Evolutionary conservation across 2,329 filamentous ascomycete genomes (phyloP).

Genomic region (Colletotrichum higginsianum): DNA sequence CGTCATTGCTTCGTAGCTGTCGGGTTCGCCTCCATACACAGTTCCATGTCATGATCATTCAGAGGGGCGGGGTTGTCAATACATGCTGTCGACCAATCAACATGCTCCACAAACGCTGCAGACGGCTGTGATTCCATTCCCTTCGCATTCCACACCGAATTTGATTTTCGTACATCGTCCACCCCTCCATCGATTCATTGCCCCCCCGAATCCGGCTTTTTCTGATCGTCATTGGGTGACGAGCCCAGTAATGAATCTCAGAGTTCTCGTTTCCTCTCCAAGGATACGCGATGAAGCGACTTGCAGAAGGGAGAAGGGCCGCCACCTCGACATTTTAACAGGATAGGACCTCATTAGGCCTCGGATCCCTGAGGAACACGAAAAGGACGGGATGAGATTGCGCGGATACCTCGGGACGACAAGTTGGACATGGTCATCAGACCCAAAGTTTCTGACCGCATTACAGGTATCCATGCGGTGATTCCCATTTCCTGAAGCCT

Average conservation of each 20-base stretch:
- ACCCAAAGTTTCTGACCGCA: conserved; percentile 42
- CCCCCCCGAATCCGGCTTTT: conserved; percentile 26
- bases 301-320: neutral
- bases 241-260: conserved; percentile 9
- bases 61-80: neutral
- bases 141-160: conserved; percentile 12
- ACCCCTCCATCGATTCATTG: conserved; percentile 4
- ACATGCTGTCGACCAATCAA: conserved; percentile 15
- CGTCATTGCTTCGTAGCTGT: conserved; percentile 15
- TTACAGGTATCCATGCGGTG: conserved; percentile 35
- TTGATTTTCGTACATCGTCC: conserved; percentile 14
- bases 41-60: conserved; percentile 21
- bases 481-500: conserved; percentile 40
- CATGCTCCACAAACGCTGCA: conserved; percentile 2
- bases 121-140: conserved; percentile 1
- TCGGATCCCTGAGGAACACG: conserved; percentile 34
- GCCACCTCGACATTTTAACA: conserved; percentile 27
- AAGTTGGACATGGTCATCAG: conserved; percentile 41
- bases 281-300: neutral
- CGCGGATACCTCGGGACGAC: conserved; percentile 41
- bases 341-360: conserved; percentile 32
- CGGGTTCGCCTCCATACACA: conserved; percentile 18
- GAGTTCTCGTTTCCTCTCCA: neutral
- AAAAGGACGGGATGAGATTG: conserved; percentile 38
- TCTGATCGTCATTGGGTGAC: conserved; percentile 17